Conservation (phyloP, 768 basidiomycete genomes). For the Boletus eberwhitei region DNA sequence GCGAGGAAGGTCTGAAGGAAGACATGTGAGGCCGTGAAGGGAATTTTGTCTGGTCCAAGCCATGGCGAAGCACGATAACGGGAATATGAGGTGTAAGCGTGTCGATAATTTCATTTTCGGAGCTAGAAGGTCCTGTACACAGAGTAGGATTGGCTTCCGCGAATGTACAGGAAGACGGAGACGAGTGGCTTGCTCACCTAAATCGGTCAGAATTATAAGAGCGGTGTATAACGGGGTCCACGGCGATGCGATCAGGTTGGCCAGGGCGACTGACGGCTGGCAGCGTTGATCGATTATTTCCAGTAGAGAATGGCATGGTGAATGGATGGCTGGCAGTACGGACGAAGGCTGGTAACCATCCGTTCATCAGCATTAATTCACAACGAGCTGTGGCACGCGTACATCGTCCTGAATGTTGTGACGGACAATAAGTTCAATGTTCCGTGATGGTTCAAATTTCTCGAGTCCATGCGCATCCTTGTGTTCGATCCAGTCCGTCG, state of each 20-base stretch:
- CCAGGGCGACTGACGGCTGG: conserved; percentile 48
- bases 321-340: conserved; percentile 47
- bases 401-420: conserved; percentile 47
- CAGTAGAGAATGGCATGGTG: conserved; percentile 52
- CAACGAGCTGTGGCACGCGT: conserved; percentile 24
- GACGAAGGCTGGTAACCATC: conserved; percentile 23
- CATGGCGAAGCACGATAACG: conserved; percentile 50
- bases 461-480: conserved; percentile 62
- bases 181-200: conserved; percentile 35
- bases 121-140: conserved; percentile 24
- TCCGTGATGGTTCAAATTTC: conserved; percentile 60
- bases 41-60: conserved; percentile 31
- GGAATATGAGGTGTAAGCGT: conserved; percentile 53
- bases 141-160: conserved; percentile 1
- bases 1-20: conserved; percentile 51
- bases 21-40: conserved; percentile 42
- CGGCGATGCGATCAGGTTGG: conserved; percentile 55
- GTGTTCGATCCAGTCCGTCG: conserved; percentile 72
- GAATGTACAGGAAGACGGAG: background rate
- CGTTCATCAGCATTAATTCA: conserved; percentile 5
- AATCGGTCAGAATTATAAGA: conserved; percentile 50
- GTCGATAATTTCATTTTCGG: conserved; percentile 48
- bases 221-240: conserved; percentile 59
- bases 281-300: conserved; percentile 52
- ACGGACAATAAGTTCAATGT: conserved; percentile 56